Evolutionary conservation across 2,329 filamentous ascomycete species (phyloP).

Genomic region (Verticillium longisporum): DNA sequence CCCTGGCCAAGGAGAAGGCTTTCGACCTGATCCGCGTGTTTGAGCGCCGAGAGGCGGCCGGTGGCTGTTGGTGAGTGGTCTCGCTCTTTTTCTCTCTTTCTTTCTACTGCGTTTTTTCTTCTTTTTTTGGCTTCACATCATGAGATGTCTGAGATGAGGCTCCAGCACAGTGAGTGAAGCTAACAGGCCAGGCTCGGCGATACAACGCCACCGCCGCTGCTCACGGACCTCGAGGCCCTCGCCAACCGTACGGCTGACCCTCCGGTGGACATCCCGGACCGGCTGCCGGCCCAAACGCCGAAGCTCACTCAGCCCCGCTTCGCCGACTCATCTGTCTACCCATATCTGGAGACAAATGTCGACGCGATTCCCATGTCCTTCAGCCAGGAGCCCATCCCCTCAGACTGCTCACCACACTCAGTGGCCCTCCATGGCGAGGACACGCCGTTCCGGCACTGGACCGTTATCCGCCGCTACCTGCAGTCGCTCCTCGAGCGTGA

Average conservation of each 20-base stretch:
- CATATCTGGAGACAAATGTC: constrained; percentile 58
- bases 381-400: constrained; percentile 47
- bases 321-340: constrained; percentile 53
- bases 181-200: constrained; percentile 33
- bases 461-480: constrained; percentile 48
- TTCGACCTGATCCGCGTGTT: constrained; percentile 57
- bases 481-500: constrained; percentile 42
- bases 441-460: constrained; percentile 57
- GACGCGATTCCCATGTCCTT: constrained; percentile 53
- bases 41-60: constrained; percentile 50
- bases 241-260: constrained; percentile 42
- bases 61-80: constrained; percentile 52
- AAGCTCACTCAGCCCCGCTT: constrained; percentile 39
- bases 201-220: constrained; percentile 24
- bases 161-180: not conserved
- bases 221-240: constrained; percentile 38
- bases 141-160: no score
- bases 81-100: no score
- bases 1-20: constrained; percentile 47
- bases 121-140: no score
- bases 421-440: constrained; percentile 40
- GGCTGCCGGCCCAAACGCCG: constrained; percentile 38
- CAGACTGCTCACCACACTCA: constrained; percentile 20
- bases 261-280: constrained; percentile 36
- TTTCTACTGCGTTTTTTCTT: no score